phyloP scores from a whole-genome alignment of 768 basidiomycete species.

The Tulasnella sp. region DNA sequence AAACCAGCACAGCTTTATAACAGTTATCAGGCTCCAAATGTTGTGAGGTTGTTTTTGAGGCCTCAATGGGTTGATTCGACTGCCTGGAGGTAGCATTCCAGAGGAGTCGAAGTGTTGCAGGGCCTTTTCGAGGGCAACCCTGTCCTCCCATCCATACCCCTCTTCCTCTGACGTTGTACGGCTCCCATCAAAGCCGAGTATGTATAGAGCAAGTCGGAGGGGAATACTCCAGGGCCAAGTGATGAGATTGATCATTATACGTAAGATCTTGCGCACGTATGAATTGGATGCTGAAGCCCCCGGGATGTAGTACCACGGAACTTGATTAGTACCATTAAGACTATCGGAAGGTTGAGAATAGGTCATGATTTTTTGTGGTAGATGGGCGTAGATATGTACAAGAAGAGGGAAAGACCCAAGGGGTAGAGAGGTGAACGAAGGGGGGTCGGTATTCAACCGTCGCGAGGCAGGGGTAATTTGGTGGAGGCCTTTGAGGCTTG shows the following conservation, averaged over 20 bases:
- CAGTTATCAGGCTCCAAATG: background rate
- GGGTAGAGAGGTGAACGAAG: background rate
- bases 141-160: background rate
- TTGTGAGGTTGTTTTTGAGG: background rate
- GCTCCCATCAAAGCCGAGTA: background rate
- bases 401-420: background rate
- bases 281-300: background rate
- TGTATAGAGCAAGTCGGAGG: background rate
- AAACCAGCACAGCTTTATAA: constrained; percentile 2
- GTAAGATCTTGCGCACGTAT: background rate
- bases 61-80: constrained; percentile 14
- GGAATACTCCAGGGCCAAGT: background rate
- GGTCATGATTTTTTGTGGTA: background rate
- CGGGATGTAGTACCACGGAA: background rate
- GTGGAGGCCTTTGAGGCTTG: background rate
- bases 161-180: background rate
- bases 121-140: background rate
- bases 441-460: background rate
- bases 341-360: background rate
- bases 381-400: background rate
- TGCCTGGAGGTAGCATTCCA: constrained; percentile 2
- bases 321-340: background rate
- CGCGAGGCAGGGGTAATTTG: background rate
- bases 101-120: constrained; percentile 6
- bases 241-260: background rate